Evolutionary conservation across 148 eudicot genomes (phyloP).

Genomic region (Spergularia marina): DNA sequence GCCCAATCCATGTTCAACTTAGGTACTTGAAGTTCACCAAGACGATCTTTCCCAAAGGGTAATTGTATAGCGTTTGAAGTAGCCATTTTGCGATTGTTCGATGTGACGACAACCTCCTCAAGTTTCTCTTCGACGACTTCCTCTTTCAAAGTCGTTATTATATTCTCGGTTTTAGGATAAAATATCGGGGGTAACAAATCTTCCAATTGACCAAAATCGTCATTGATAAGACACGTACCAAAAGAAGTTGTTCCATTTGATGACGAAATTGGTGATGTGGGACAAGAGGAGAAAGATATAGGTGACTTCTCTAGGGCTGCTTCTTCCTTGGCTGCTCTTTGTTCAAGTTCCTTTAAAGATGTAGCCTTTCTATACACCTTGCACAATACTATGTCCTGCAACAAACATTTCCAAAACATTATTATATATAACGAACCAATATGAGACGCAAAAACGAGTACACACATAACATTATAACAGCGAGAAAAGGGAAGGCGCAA

Average conservation of each 20-base stretch:
- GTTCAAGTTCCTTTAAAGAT: slow-evolving; percentile 74
- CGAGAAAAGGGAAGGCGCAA: too few species aligned
- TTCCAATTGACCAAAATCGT: slow-evolving; percentile 23
- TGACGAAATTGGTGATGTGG: slow-evolving; percentile 45
- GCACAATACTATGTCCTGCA: slow-evolving; percentile 88
- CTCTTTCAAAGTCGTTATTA: slow-evolving; percentile 2
- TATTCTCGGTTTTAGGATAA: slow-evolving; percentile 19
- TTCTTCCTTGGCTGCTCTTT: slow-evolving; percentile 72
- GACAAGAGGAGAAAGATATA: slow-evolving; percentile 14
- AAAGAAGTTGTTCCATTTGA: slow-evolving; percentile 35
- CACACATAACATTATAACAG: too few species aligned
- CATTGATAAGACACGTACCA: not conserved
- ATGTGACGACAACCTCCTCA: slow-evolving; percentile 25
- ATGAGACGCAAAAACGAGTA: not conserved
- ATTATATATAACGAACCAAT: too few species aligned
- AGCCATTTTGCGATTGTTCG: slow-evolving; percentile 10
- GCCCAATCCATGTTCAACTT: slow-evolving; percentile 47
- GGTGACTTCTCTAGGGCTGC: slow-evolving; percentile 19
- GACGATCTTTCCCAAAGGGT: slow-evolving; percentile 36
- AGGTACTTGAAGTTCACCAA: slow-evolving; percentile 65
- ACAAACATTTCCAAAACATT: not conserved
- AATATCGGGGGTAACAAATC: slow-evolving; percentile 19
- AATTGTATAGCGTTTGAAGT: slow-evolving; percentile 27
- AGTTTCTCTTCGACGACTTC: slow-evolving; percentile 22
- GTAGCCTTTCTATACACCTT: slow-evolving; percentile 94